Evolutionary conservation across 192 early-diverging fungal genomes (phyloP).

Genomic region (Dissophora globulifera): DNA sequence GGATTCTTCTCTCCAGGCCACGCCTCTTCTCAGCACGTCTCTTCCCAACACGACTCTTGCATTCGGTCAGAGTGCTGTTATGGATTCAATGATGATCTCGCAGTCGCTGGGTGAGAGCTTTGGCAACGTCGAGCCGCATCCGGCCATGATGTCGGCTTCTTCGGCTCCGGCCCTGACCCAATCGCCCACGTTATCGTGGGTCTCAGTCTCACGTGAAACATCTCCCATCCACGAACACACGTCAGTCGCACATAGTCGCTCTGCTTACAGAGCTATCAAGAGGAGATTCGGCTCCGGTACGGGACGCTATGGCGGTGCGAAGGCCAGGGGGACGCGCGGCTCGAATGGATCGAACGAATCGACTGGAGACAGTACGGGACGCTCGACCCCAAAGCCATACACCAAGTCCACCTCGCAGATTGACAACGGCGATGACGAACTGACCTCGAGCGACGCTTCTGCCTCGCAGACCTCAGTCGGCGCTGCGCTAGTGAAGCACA

Average conservation of each 20-base stretch:
- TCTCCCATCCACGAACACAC: not conserved
- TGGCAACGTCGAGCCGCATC: not conserved
- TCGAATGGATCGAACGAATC: too few species aligned
- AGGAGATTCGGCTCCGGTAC: not conserved
- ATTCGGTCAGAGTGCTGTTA: conserved; percentile 9
- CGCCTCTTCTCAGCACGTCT: too few species aligned
- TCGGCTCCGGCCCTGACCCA: not conserved
- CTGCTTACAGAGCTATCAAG: not conserved
- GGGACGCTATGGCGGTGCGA: too few species aligned
- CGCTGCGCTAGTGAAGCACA: conserved; percentile 5
- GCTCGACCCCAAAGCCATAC: not conserved
- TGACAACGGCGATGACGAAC: too few species aligned
- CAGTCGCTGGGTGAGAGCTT: not conserved
- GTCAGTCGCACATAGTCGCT: not conserved
- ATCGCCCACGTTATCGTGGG: conserved; percentile 23
- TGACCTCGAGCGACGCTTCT: not conserved
- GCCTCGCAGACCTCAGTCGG: not conserved
- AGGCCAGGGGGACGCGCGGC: too few species aligned
- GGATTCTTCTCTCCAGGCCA: not conserved
- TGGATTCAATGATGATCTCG: conserved; percentile 13
- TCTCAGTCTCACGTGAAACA: conserved; percentile 7
- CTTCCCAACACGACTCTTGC: conserved; percentile 4
- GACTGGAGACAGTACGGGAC: too few species aligned
- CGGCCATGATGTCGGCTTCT: not conserved
- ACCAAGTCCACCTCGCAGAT: too few species aligned